phyloP scores from a whole-genome alignment of 2,329 filamentous ascomycete genomes.

The Stagonosporopsis vannaccii region DNA sequence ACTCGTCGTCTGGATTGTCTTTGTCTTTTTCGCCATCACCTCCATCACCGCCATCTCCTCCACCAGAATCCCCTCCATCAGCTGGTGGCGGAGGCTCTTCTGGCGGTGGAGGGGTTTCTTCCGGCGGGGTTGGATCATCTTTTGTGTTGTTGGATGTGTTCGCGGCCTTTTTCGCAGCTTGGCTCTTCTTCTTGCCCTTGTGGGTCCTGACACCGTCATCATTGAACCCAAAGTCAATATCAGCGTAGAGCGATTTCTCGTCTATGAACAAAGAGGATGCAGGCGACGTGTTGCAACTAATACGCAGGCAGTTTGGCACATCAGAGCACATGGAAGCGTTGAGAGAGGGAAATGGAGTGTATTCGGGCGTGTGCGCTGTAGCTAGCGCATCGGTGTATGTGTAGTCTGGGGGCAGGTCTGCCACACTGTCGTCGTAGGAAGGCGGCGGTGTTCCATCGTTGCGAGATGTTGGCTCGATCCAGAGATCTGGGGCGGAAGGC shows the following conservation, averaged over 20 bases:
- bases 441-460: slow-evolving; percentile 45
- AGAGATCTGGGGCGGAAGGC: slow-evolving; percentile 34
- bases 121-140: slow-evolving; percentile 52
- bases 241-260: slow-evolving; percentile 45
- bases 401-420: slow-evolving; percentile 56
- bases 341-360: slow-evolving; percentile 41
- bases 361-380: slow-evolving; percentile 44
- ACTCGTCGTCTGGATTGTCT: slow-evolving; percentile 45
- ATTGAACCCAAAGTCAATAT: slow-evolving; percentile 66
- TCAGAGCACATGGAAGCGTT: slow-evolving; percentile 42
- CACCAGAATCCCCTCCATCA: slow-evolving; percentile 44
- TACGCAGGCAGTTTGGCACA: slow-evolving; percentile 38
- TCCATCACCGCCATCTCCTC: slow-evolving; percentile 46
- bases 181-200: slow-evolving; percentile 64
- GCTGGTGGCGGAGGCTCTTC: slow-evolving; percentile 46
- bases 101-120: slow-evolving; percentile 29
- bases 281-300: slow-evolving; percentile 39
- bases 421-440: slow-evolving; percentile 53
- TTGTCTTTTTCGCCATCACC: slow-evolving; percentile 41
- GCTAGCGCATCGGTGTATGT: slow-evolving; percentile 52
- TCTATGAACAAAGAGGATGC: slow-evolving; percentile 40
- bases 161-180: slow-evolving; percentile 45
- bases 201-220: slow-evolving; percentile 61
- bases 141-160: slow-evolving; percentile 33
- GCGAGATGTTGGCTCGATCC: slow-evolving; percentile 27